Conservation (phyloP, 225 moss, liverwort and hornwort species). For the Marchantia paleacea region DNA sequence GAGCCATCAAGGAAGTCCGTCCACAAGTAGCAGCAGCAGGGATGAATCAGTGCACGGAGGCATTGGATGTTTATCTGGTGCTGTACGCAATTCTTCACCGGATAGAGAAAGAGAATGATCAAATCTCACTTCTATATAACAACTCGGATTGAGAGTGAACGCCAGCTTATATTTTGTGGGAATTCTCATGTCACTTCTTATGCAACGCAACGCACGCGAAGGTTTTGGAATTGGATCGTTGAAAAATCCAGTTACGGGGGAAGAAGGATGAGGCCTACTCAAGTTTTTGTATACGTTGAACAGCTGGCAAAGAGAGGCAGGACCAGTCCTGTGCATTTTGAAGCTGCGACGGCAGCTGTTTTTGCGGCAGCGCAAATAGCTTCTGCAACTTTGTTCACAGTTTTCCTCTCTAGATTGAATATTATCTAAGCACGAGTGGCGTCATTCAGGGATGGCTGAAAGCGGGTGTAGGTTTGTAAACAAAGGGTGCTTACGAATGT, state of each 20-base stretch:
- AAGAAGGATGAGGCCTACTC: slow-evolving; percentile 37
- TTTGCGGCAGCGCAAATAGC: slow-evolving; percentile 39
- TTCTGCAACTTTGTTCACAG: slow-evolving; percentile 45
- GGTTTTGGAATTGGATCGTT: slow-evolving; percentile 39
- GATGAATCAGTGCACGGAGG: slow-evolving; percentile 56
- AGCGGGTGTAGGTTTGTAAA: slow-evolving; percentile 43
- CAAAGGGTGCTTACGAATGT: slow-evolving; percentile 52
- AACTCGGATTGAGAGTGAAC: slow-evolving; percentile 27
- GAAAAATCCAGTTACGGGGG: slow-evolving; percentile 31
- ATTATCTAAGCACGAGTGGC: slow-evolving; percentile 41
- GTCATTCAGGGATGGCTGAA: slow-evolving; percentile 43
- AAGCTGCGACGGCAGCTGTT: slow-evolving; percentile 44
- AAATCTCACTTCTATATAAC: not conserved
- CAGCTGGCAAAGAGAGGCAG: slow-evolving; percentile 38
- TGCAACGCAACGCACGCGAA: slow-evolving; percentile 28
- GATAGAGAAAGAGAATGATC: slow-evolving; percentile 50
- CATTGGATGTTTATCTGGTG: slow-evolving; percentile 40
- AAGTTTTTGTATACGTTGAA: slow-evolving; percentile 41
- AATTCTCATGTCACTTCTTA: slow-evolving; percentile 33
- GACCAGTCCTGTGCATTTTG: slow-evolving; percentile 52
- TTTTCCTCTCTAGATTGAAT: slow-evolving; percentile 40
- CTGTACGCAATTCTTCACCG: slow-evolving; percentile 51
- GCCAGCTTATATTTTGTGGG: slow-evolving; percentile 34
- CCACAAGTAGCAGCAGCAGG: slow-evolving; percentile 58
- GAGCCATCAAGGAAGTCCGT: slow-evolving; percentile 70